A percentile compares a stretch with the other conserved stretches of the same genome.
Evolutionary conservation across 805 yeast genomes (phyloP).

Genomic region (Wilhelminamyces savonicus): DNA sequence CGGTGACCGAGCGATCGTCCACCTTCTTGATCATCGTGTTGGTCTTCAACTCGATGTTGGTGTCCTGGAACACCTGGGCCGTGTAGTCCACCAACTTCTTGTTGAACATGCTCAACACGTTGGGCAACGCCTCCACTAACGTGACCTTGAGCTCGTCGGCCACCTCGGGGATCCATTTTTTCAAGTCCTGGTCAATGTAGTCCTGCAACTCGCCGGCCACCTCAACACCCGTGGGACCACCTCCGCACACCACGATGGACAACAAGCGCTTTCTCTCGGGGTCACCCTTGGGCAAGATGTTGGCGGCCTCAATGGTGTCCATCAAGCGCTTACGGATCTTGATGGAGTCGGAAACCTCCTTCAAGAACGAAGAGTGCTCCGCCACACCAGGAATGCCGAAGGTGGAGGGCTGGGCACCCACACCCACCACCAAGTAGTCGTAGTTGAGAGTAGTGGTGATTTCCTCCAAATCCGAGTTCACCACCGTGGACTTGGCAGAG

Average conservation of each 20-base stretch:
- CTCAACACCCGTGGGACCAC: constrained; percentile 99
- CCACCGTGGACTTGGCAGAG: constrained; percentile 34
- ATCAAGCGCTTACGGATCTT: constrained; percentile 76
- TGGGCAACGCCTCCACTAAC: constrained; percentile 86
- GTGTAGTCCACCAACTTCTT: constrained; percentile 70
- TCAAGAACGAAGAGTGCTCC: constrained; percentile 81
- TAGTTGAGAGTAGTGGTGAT: constrained; percentile 47
- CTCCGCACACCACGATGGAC: constrained; percentile 91
- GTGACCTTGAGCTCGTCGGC: constrained; percentile 78
- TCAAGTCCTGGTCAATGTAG: constrained; percentile 85
- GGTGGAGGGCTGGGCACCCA: constrained; percentile 92
- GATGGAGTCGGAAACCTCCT: constrained; percentile 85
- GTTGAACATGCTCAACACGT: constrained; percentile 74
- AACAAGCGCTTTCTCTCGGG: constrained; percentile 80
- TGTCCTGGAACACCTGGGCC: constrained; percentile 60
- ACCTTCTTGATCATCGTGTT: constrained; percentile 88
- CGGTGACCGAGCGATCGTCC: constrained; percentile 62
- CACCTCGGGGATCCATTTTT: constrained; percentile 83
- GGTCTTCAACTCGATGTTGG: constrained; percentile 67
- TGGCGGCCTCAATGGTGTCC: constrained; percentile 86
- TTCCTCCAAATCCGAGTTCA: constrained; percentile 37
- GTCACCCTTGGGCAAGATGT: constrained; percentile 65
- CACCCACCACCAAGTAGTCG: constrained; percentile 86
- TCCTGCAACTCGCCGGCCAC: constrained; percentile 95
- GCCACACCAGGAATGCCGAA: constrained; percentile 93